These are phyloP conservation scores for Coemansia sp. DNA, from an alignment of 192 early-diverging fungal species.

Conservation along the genomic window DNA sequence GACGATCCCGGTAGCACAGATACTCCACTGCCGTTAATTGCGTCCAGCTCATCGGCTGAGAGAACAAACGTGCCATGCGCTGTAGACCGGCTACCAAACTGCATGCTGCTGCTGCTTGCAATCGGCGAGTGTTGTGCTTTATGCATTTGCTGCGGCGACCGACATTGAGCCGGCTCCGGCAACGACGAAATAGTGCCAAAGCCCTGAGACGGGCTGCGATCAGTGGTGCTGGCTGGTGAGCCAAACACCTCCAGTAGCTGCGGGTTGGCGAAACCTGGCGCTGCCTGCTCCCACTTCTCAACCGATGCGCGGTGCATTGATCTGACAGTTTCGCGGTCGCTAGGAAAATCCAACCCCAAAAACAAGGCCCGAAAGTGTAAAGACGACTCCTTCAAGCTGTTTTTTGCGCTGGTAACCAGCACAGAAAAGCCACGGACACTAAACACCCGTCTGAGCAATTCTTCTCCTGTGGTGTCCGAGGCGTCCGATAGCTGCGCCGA, in stretches of 20 bases:
- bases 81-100: conserved; percentile 6
- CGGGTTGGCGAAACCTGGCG: conserved; percentile 12
- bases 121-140: background rate
- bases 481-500: background rate
- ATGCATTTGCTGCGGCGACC: background rate
- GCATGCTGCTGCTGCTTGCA: conserved; percentile 2
- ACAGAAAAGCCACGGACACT: background rate
- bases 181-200: background rate
- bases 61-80: conserved; percentile 19
- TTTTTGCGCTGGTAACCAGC: conserved; percentile 14
- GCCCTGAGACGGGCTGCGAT: background rate
- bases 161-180: background rate
- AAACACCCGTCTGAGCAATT: background rate
- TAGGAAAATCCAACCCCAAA: conserved; percentile 10
- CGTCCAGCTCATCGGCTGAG: conserved; percentile 30
- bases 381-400: conserved; percentile 27
- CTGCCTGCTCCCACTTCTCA: conserved; percentile 4
- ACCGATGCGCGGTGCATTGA: conserved; percentile 9
- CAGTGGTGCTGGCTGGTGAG: conserved; percentile 2
- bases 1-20: background rate
- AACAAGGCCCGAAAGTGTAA: conserved; percentile 28
- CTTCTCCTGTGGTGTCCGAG: background rate
- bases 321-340: background rate
- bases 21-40: conserved; percentile 8
- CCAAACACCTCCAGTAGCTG: conserved; percentile 12